Evolutionary conservation across 2,329 filamentous ascomycete genomes (phyloP).

Genomic region (Sarocladiaceae sp.): DNA sequence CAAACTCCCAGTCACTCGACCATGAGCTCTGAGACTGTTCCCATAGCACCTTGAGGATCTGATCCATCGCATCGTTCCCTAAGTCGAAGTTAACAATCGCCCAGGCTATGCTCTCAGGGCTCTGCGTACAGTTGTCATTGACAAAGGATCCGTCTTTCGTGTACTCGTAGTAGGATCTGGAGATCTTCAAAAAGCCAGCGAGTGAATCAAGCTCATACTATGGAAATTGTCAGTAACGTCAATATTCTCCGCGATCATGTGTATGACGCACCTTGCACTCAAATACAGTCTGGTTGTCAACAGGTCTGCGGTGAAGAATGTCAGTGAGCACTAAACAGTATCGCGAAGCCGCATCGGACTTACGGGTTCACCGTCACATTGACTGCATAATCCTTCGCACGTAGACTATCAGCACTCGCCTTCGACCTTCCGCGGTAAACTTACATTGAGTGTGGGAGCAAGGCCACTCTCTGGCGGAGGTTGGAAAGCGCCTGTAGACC

Average conservation of each 20-base stretch:
- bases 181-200: constrained; percentile 77
- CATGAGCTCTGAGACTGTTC: constrained; percentile 21
- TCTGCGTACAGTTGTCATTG: constrained; percentile 20
- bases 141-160: constrained; percentile 65
- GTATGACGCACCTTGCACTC: constrained; percentile 62
- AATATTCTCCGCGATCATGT: background rate
- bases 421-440: no score
- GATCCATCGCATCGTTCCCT: constrained; percentile 57
- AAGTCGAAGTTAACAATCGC: constrained; percentile 45
- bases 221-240: background rate
- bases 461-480: constrained; percentile 61
- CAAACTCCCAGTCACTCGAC: constrained; percentile 18
- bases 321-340: background rate
- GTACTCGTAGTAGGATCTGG: constrained; percentile 69
- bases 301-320: background rate
- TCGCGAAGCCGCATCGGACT: background rate
- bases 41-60: constrained; percentile 19
- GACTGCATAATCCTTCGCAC: constrained; percentile 53
- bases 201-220: constrained; percentile 86
- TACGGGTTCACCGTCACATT: constrained; percentile 2
- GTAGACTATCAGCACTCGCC: constrained; percentile 36
- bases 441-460: constrained; percentile 23
- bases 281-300: constrained; percentile 60
- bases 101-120: background rate
- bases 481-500: constrained; percentile 68